phyloP scores from a whole-genome alignment of 1,284 basidiomycete species.

The Moesziomyces sp. region DNA sequence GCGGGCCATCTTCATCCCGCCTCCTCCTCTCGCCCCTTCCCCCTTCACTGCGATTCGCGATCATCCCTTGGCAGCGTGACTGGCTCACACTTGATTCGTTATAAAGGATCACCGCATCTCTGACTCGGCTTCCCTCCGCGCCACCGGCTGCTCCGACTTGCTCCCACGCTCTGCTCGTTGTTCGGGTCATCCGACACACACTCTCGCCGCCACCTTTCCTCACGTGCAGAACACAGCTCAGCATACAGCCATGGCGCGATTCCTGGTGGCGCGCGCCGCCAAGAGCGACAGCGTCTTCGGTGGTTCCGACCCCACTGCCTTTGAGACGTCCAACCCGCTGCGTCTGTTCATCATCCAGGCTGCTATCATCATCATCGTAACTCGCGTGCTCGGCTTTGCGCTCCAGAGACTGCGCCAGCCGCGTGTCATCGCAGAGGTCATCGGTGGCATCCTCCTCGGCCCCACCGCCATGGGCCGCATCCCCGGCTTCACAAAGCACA shows the following conservation, averaged over 20 bases:
- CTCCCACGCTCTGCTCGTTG: neutral
- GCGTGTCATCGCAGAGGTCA: constrained; percentile 86
- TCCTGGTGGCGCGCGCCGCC: constrained; percentile 43
- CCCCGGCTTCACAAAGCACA: constrained; percentile 62
- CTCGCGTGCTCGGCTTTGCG: constrained; percentile 76
- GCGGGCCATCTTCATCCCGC: no score
- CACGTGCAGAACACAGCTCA: neutral
- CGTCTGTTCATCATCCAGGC: constrained; percentile 86
- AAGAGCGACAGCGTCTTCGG: constrained; percentile 71
- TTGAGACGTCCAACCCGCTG: constrained; percentile 77
- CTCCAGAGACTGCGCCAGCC: constrained; percentile 81
- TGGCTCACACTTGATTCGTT: neutral
- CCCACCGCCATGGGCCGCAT: constrained; percentile 64
- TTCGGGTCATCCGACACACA: neutral
- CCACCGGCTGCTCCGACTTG: neutral
- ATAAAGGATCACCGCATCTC: neutral
- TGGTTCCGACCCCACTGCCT: constrained; percentile 75
- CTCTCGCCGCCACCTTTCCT: neutral
- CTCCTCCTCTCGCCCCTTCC: no score
- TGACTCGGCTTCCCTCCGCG: neutral
- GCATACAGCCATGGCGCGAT: constrained; percentile 17
- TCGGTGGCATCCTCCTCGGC: constrained; percentile 79
- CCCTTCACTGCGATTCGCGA: no score
- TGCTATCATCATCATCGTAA: constrained; percentile 73
- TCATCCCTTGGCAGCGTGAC: no score